phyloP scores from a whole-genome alignment of 2,329 filamentous ascomycete genomes.

The Verruconis gallopava region DNA sequence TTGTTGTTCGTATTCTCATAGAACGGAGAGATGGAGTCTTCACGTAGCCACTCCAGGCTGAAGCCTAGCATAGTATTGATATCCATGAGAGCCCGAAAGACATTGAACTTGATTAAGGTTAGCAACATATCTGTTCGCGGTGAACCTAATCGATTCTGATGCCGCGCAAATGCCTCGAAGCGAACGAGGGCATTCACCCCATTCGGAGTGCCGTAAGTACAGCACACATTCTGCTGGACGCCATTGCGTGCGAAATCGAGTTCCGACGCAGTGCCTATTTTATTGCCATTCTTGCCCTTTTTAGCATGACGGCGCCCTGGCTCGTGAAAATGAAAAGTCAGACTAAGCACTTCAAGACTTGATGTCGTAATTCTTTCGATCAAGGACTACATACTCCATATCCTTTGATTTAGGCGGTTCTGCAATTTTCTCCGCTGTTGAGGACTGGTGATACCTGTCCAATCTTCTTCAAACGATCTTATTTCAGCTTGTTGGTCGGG shows the following conservation, averaged over 20 bases:
- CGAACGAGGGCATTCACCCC: no score
- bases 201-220: background rate
- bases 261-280: background rate
- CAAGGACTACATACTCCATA: background rate
- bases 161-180: background rate
- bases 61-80: background rate
- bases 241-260: background rate
- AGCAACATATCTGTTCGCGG: background rate
- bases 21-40: background rate
- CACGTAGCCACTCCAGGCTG: background rate
- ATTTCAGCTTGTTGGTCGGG: no score
- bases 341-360: background rate
- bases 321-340: no score
- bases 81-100: background rate
- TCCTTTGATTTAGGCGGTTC: background rate
- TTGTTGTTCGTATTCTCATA: background rate
- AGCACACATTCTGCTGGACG: background rate
- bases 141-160: background rate
- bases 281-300: background rate
- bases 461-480: no score
- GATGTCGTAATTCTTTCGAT: no score
- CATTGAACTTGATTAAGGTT: background rate
- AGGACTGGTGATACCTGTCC: background rate
- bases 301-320: background rate
- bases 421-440: background rate